Conservation (phyloP, 352 stramenopile species). For the Phytopythium cucurbitacearum region DNA sequence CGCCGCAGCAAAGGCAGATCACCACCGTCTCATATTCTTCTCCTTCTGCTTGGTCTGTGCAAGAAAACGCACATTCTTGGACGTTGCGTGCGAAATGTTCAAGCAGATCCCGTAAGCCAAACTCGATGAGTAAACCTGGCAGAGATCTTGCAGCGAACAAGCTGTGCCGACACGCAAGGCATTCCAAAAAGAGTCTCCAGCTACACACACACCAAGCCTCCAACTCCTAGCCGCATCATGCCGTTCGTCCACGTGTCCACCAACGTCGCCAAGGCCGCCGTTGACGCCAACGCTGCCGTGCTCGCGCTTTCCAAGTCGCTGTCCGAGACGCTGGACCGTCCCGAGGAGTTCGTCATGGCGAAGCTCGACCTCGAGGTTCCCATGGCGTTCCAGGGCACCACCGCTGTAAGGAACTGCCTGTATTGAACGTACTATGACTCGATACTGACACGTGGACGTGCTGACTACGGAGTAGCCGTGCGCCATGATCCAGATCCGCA, state of each 20-base stretch:
- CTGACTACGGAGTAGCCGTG: not conserved
- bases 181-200: not conserved
- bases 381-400: not conserved
- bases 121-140: too few species aligned
- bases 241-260: constrained; percentile 25
- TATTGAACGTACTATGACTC: too few species aligned
- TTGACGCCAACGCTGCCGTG: not conserved
- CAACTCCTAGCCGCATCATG: constrained; percentile 10
- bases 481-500: constrained; percentile 1
- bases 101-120: too few species aligned
- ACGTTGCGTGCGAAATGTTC: too few species aligned
- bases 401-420: too few species aligned
- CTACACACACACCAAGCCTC: not conserved
- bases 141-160: not conserved
- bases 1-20: too few species aligned
- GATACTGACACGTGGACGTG: too few species aligned
- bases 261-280: constrained; percentile 12
- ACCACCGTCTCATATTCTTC: too few species aligned
- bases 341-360: constrained; percentile 6
- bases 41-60: too few species aligned
- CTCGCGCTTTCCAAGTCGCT: constrained; percentile 7
- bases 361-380: not conserved
- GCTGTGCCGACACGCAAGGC: not conserved
- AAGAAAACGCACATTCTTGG: too few species aligned
- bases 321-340: not conserved